phyloP scores from a whole-genome alignment of 2,329 filamentous ascomycete species.

The Phialophora tarda region DNA sequence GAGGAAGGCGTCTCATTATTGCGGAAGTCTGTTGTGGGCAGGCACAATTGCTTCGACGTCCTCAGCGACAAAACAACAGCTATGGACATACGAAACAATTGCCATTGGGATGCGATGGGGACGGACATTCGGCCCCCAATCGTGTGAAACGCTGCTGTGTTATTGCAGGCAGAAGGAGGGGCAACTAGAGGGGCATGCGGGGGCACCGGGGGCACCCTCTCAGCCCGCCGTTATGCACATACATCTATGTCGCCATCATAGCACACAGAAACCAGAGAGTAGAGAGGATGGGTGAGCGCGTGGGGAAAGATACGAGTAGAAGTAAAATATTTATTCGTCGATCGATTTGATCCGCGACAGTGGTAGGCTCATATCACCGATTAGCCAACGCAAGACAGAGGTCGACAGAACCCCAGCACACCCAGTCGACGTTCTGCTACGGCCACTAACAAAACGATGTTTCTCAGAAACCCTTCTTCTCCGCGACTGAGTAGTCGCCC shows the following conservation, averaged over 20 bases:
- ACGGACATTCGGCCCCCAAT: too few relatives aligned
- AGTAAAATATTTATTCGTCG: background rate
- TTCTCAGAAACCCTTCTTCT: conserved; percentile 37
- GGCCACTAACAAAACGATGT: background rate
- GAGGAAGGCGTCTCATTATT: background rate
- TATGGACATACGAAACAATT: background rate
- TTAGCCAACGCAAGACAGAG: background rate
- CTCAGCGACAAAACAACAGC: background rate
- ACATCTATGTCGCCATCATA: too few relatives aligned
- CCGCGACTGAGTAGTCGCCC: conserved; percentile 26
- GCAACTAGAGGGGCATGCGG: too few relatives aligned
- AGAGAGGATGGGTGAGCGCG: too few relatives aligned
- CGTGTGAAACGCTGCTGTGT: too few relatives aligned
- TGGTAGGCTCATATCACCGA: background rate
- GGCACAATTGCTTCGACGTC: too few relatives aligned
- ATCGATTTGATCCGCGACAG: background rate
- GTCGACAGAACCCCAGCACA: background rate
- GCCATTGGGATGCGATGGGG: background rate
- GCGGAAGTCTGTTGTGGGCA: background rate
- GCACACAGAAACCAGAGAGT: too few relatives aligned
- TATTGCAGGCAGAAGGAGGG: too few relatives aligned
- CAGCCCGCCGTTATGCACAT: too few relatives aligned
- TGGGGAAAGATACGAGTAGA: background rate
- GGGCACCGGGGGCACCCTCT: too few relatives aligned
- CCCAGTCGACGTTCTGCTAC: background rate